phyloP scores from a whole-genome alignment of 352 stramenopile species.

The Halophytophthora batemanensis region DNA sequence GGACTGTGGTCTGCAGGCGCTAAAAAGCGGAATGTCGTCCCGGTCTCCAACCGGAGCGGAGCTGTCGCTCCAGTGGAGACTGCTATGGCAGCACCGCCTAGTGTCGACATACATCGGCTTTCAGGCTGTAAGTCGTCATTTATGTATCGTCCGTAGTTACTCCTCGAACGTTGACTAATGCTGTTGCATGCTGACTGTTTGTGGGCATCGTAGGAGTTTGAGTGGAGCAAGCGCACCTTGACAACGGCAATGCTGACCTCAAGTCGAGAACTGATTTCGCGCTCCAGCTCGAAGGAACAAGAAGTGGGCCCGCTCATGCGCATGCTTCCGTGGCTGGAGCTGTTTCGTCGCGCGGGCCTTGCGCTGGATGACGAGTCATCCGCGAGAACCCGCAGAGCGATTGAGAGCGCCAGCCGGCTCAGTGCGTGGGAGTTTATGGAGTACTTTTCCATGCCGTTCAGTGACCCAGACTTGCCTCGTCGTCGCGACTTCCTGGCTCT shows the following conservation, averaged over 20 bases:
- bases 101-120: constrained; percentile 62
- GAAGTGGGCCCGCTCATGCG: constrained; percentile 19
- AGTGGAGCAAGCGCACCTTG: constrained; percentile 24
- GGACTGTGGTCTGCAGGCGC: constrained; percentile 22
- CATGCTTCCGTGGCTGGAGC: constrained; percentile 63
- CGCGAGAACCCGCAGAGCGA: constrained; percentile 30
- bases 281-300: constrained; percentile 14
- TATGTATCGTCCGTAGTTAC: background rate
- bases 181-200: constrained; percentile 8
- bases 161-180: background rate
- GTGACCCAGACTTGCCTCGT: constrained; percentile 48
- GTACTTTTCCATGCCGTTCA: constrained; percentile 81
- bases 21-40: constrained; percentile 58
- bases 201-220: constrained; percentile 24
- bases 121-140: constrained; percentile 35
- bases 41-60: constrained; percentile 54
- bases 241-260: constrained; percentile 20
- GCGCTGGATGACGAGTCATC: constrained; percentile 52
- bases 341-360: constrained; percentile 60
- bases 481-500: constrained; percentile 62
- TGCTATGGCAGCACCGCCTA: constrained; percentile 65
- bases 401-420: constrained; percentile 38
- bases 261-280: constrained; percentile 21
- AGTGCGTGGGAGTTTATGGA: constrained; percentile 76
- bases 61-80: constrained; percentile 58